phyloP scores from a whole-genome alignment of 2,329 filamentous ascomycete genomes.

The Parastagonospora avenae region DNA sequence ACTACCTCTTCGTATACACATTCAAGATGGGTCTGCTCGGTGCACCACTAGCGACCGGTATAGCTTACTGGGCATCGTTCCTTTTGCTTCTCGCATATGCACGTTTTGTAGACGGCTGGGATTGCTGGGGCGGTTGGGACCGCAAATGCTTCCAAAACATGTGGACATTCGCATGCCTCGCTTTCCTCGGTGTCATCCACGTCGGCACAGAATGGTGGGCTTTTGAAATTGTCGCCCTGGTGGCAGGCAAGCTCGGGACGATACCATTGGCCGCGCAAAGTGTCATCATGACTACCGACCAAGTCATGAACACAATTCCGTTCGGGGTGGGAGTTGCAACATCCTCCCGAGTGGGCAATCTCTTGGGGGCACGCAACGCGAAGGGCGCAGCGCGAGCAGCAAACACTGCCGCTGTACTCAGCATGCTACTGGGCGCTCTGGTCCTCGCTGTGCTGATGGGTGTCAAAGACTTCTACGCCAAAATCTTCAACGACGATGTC shows the following conservation, averaged over 20 bases:
- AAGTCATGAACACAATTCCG: slow-evolving; percentile 82
- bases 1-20: slow-evolving; percentile 74
- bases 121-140: slow-evolving; percentile 80
- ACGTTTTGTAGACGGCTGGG: slow-evolving; percentile 69
- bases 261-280: slow-evolving; percentile 80
- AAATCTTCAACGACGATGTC: slow-evolving; percentile 80
- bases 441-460: slow-evolving; percentile 73
- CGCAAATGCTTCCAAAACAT: slow-evolving; percentile 69
- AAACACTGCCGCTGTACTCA: slow-evolving; percentile 75
- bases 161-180: slow-evolving; percentile 73
- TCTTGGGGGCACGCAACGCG: slow-evolving; percentile 72
- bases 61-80: slow-evolving; percentile 87
- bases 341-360: slow-evolving; percentile 77
- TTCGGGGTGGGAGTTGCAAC: slow-evolving; percentile 86
- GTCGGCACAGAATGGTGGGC: slow-evolving; percentile 95
- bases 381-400: slow-evolving; percentile 72
- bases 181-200: slow-evolving; percentile 76
- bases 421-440: slow-evolving; percentile 68
- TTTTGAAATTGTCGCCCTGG: slow-evolving; percentile 86
- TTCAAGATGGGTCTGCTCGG: slow-evolving; percentile 75
- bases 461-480: slow-evolving; percentile 73
- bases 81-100: slow-evolving; percentile 75
- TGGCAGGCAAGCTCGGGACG: slow-evolving; percentile 79
- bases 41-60: slow-evolving; percentile 79
- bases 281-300: slow-evolving; percentile 89